phyloP scores from a whole-genome alignment of 805 yeast species.

The Wickerhamomyces strasburgensis region DNA sequence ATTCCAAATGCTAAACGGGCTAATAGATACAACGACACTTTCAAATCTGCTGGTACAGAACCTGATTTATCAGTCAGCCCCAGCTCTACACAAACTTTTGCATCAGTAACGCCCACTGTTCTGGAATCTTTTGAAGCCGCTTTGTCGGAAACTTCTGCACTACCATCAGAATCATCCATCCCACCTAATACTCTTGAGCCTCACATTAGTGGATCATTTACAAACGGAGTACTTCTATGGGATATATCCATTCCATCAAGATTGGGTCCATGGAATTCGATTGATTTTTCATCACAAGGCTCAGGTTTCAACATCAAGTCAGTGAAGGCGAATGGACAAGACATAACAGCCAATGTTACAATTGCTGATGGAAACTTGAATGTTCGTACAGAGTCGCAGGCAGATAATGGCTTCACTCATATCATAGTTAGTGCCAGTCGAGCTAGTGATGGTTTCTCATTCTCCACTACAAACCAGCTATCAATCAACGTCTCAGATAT shows the following conservation, averaged over 20 bases:
- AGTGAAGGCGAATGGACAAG: conserved; percentile 6
- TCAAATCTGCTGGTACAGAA: neutral
- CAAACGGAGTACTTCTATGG: conserved; percentile 10
- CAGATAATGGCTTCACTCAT: neutral
- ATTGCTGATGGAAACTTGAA: conserved; percentile 7
- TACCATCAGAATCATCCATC: neutral
- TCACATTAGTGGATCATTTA: conserved; percentile 9
- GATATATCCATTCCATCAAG: conserved; percentile 9
- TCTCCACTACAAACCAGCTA: neutral
- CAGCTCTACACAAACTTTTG: neutral
- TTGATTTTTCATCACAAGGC: conserved; percentile 7
- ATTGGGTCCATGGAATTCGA: conserved; percentile 12
- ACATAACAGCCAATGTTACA: conserved; percentile 3
- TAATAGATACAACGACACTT: conserved; percentile 5
- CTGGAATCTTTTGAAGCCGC: neutral
- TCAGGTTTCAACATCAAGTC: conserved; percentile 4
- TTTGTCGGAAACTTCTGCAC: neutral
- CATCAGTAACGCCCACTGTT: neutral
- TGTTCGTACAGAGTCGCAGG: conserved; percentile 3
- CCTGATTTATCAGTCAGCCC: neutral
- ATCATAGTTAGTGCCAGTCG: neutral
- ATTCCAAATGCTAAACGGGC: conserved; percentile 9
- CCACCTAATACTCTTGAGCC: no score
- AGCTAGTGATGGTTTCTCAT: neutral
- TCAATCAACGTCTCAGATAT: neutral